Base-by-base conservation (phyloP, 257 asterid species). In the Haberlea rhodopensis region DNA sequence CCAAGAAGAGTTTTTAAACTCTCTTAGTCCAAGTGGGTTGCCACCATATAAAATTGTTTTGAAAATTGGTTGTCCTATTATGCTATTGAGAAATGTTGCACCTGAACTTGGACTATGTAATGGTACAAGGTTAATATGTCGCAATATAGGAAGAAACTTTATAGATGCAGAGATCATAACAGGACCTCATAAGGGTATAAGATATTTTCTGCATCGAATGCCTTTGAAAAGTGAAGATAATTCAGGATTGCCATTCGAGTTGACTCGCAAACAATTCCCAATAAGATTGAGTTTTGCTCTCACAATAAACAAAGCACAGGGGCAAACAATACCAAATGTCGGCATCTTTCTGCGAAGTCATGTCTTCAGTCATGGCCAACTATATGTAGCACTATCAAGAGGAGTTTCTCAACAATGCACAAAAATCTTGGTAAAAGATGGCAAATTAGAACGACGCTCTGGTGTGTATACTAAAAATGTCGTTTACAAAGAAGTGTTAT, bases 301-400 rank as follows among this genome's bases (percentile, higher is more conserved):
- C 23, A 66, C 45, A 3, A 66, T 66, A 21, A 54, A 66, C 21
- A 66, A 66, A 53, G 19, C 63, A 4, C 63, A 66, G 37, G 56
- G 56, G 0, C 63, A 66, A 8, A 55, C 71, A 20, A 23, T 54
- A 16, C 43, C 40, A 11, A 11, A 31, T 66, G 54, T 54, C 18
- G 26, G 59, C n/a, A 48, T 48, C 3, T 63, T 24, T 49, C 27
- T 49, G 18, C 43, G 9, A 3, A 31, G 46, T 46, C 68, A 8
- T 19, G 48, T 63, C 26, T 63, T 63, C 6, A 48, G 45, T 16
- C 58, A 25, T 25, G 28, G 28, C 28, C 28, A 25, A 25, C 3
- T 25, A 25, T 25, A 25, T 25, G 28, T 25, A 25, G 28, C 28
- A 25, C 28, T 25, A 1, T 25, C 28, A 25, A 25, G 3, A 25